A percentile compares a stretch with the other conserved stretches of the same genome.
Evolutionary conservation across 2,329 filamentous ascomycete species (phyloP).

Genomic region (Bipolaris sorokiniana): DNA sequence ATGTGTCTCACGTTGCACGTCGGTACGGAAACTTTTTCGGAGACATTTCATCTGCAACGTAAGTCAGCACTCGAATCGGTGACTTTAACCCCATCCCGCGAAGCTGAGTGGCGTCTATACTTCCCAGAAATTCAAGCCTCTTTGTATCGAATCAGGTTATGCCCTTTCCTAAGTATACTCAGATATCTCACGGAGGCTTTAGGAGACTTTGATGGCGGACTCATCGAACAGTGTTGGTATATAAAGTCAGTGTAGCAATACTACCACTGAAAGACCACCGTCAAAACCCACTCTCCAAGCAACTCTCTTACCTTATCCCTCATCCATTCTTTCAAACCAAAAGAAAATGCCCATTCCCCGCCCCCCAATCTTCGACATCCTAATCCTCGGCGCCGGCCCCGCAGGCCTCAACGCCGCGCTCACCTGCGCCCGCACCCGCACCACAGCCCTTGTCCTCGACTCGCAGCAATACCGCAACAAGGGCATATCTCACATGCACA

Average conservation of each 20-base stretch:
- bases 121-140: too few species aligned
- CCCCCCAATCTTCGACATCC: conserved; percentile 26
- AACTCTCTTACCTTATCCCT: background rate
- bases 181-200: background rate
- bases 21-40: background rate
- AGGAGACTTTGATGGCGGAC: background rate
- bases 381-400: conserved; percentile 53
- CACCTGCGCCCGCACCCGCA: conserved; percentile 48
- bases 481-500: conserved; percentile 54
- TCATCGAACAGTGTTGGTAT: background rate
- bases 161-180: too few species aligned
- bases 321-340: background rate
- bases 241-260: background rate
- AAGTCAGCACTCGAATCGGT: background rate
- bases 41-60: background rate
- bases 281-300: background rate
- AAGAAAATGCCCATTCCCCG: conserved; percentile 5
- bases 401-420: conserved; percentile 54
- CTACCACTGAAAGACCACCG: background rate
- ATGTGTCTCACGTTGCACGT: background rate
- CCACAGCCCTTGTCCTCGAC: conserved; percentile 54
- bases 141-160: too few species aligned
- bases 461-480: conserved; percentile 53
- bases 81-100: background rate
- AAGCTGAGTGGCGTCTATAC: background rate